These are phyloP conservation scores for Fagus crenata DNA, from an alignment of 306 rosid species.

Conservation along the genomic window DNA sequence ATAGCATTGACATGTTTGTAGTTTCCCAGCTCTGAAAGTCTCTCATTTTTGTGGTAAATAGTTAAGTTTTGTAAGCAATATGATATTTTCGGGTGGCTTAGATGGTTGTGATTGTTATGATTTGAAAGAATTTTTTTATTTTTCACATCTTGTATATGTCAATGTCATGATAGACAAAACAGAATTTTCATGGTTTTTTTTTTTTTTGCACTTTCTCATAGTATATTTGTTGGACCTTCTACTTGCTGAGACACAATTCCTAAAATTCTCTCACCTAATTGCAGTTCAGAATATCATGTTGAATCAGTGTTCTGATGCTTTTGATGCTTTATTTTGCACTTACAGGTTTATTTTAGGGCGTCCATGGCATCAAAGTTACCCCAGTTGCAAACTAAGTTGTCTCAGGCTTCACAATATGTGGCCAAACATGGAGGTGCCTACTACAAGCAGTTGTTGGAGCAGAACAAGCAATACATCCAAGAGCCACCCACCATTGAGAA, in stretches of 20 bases:
- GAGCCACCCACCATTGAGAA: constrained; percentile 55
- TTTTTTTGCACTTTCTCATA: background rate
- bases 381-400: constrained; percentile 42
- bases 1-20: background rate
- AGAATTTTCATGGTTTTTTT: background rate
- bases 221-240: background rate
- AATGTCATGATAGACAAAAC: background rate
- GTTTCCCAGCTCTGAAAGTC: background rate
- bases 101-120: background rate
- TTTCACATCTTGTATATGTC: background rate
- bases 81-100: background rate
- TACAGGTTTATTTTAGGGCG: constrained; percentile 21
- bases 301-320: background rate
- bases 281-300: background rate
- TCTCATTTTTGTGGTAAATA: background rate
- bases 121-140: background rate
- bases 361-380: constrained; percentile 52
- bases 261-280: background rate
- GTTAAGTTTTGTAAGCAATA: background rate
- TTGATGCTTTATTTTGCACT: background rate
- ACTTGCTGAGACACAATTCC: background rate
- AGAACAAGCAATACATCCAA: constrained; percentile 51
- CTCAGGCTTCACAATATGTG: constrained; percentile 34
- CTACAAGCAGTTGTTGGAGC: constrained; percentile 48
- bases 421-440: constrained; percentile 33